Conservation (phyloP, 108 stramenopile species). For the Mediolabrus comicus region DNA sequence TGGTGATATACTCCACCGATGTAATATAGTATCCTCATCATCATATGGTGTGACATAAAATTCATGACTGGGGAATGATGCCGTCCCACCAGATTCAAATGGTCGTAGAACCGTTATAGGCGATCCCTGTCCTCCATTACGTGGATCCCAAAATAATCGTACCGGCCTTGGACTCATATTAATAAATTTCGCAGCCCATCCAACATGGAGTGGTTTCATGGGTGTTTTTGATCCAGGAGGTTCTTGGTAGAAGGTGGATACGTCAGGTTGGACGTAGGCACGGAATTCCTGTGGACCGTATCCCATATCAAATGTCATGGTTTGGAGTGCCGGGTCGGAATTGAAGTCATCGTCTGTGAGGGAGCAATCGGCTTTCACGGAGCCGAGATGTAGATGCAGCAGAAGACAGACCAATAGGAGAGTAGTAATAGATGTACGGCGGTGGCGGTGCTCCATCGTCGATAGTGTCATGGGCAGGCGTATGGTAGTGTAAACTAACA, state of each 20-base stretch:
- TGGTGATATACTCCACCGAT: slow-evolving; percentile 13
- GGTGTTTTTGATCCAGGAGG: slow-evolving; percentile 14
- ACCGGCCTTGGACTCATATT: slow-evolving; percentile 55
- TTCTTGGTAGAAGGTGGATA: slow-evolving; percentile 58
- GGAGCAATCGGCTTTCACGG: slow-evolving; percentile 20
- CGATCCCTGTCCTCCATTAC: slow-evolving; percentile 30
- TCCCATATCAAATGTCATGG: slow-evolving; percentile 38
- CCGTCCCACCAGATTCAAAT: slow-evolving; percentile 60
- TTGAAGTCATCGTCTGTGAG: slow-evolving; percentile 30
- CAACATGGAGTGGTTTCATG: slow-evolving; percentile 51
- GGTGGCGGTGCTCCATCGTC: too few species aligned
- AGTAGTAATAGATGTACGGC: too few species aligned
- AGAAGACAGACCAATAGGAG: too few species aligned
- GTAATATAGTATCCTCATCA: slow-evolving; percentile 29
- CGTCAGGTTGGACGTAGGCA: slow-evolving; percentile 77
- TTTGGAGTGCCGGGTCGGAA: slow-evolving; percentile 28
- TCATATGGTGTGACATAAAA: slow-evolving; percentile 56
- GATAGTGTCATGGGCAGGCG: too few species aligned
- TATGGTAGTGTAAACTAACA: too few species aligned
- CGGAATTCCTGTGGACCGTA: slow-evolving; percentile 45
- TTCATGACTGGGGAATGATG: slow-evolving; percentile 56
- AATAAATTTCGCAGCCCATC: slow-evolving; percentile 77
- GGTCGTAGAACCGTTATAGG: slow-evolving; percentile 43
- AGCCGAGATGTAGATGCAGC: too few species aligned
- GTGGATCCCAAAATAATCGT: slow-evolving; percentile 59